Evolutionary conservation across 1,139 yeast genomes (phyloP), one percentile per base, ranked within the genome.

Genomic region (Magnusiomyces fungicola): DNA sequence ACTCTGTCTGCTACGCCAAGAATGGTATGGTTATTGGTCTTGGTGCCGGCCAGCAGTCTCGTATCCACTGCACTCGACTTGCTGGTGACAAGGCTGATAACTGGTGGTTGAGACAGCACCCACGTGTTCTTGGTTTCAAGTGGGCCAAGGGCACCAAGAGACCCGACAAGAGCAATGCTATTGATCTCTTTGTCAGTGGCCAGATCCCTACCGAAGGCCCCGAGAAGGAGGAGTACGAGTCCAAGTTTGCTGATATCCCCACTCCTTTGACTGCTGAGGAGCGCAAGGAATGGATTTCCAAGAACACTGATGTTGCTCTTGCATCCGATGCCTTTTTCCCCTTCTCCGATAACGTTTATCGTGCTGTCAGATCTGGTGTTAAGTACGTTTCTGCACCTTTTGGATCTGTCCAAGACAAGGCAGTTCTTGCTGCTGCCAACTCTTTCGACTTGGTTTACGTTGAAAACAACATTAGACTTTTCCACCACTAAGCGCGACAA

Each of bases 51-150:
- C 98, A 92, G 76, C 98, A 92, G 75, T 88, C 97, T 48, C 85
- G 98, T 75, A 92, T 92, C 65, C 98, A 92, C 76, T 92, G 98
- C 75, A 92, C 98, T 50, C 83, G 98, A 74, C 79, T 92, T 61
- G 98, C 98, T 48, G 98, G 98, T 67, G 98, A 92, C 65, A 92
- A 92, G 77, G 97, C 97, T 57, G 97, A 92, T 71, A 89, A 88
- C 78, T 92, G 97, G 97, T 92, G 98, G 98, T 78, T 92, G 66
- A 85, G 98, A 76, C 97, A 92, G 71, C 97, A 92, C 70, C 97
- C 97, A 61, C 80, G 76, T 67, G 98, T 92, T 21, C 74, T 92
- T 53, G 94, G 75, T 23, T 84, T 92, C 79, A 80, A 90, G 74
- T 92, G 97, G 97, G 95, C 96, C 58, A 87, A 88, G 75, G 97